Evolutionary conservation across 1,284 basidiomycete genomes (phyloP).

Genomic region (Chalciporus piperatoides): DNA sequence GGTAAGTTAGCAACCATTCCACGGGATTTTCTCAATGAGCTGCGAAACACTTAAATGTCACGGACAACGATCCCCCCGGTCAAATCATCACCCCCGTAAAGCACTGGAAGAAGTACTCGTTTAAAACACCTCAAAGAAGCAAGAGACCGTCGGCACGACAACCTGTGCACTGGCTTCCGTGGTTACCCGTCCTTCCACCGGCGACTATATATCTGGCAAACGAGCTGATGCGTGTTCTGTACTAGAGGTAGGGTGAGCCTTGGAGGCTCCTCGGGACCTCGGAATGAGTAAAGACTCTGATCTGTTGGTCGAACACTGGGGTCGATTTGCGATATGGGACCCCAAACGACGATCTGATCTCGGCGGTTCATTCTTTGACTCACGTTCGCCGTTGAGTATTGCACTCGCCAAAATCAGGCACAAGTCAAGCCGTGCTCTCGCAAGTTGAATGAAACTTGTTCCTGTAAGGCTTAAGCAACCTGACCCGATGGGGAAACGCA

Average conservation of each 20-base stretch:
- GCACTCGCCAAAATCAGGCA: not conserved
- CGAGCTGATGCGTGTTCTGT: no score
- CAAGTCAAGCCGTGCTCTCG: no score
- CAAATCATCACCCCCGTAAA: not conserved
- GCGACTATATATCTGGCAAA: not conserved
- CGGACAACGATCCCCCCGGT: not conserved
- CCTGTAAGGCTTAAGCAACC: no score
- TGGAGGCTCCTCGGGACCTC: slow-evolving; percentile 28
- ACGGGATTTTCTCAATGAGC: not conserved
- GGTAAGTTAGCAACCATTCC: no score
- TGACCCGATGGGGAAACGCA: no score
- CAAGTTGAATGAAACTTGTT: no score
- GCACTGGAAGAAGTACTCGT: slow-evolving; percentile 3
- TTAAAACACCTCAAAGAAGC: not conserved
- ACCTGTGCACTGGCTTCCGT: slow-evolving; percentile 2
- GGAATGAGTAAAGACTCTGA: slow-evolving; percentile 6
- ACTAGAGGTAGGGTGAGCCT: not conserved
- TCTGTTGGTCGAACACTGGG: not conserved
- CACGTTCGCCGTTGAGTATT: not conserved
- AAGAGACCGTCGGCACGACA: slow-evolving; percentile 15
- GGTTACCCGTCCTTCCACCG: not conserved
- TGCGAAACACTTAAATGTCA: not conserved
- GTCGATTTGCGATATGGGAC: not conserved
- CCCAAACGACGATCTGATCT: not conserved
- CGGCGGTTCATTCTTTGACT: not conserved